Percentiles rank a stretch among this genome's conserved stretches.
These are phyloP conservation scores for Vitis hybrid DNA, from an alignment of 177 flowering plant genomes.

Conservation along the genomic window DNA sequence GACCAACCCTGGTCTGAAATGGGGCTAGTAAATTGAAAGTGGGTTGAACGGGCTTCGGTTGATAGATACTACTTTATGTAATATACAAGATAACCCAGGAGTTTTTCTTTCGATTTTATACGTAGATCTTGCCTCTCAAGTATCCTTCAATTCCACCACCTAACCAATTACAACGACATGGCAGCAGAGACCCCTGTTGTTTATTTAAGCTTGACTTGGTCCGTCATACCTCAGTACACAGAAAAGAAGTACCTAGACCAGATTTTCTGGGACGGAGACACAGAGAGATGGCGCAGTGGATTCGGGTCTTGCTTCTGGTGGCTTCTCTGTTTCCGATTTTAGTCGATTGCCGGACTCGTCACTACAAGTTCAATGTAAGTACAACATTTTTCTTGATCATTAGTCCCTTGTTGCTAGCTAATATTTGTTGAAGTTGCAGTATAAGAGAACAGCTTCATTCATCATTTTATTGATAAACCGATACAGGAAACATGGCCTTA, in stretches of 20 bases:
- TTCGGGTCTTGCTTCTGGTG: slow-evolving; percentile 10
- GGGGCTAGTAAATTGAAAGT: background rate
- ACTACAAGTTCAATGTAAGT: slow-evolving; percentile 42
- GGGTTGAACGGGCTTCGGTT: slow-evolving; percentile 12
- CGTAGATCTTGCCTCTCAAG: slow-evolving; percentile 6
- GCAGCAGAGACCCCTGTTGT: slow-evolving; percentile 3
- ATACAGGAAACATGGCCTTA: no score
- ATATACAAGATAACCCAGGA: slow-evolving; percentile 11
- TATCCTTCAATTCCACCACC: slow-evolving; percentile 13
- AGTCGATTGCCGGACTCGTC: slow-evolving; percentile 33
- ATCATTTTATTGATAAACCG: no score
- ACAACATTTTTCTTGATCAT: background rate
- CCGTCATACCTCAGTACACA: background rate
- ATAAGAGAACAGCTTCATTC: no score
- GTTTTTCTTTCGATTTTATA: background rate
- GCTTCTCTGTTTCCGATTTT: slow-evolving; percentile 23
- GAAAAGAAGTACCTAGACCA: background rate
- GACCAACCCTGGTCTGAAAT: slow-evolving; percentile 17
- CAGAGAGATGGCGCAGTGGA: slow-evolving; percentile 15
- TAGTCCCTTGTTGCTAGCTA: background rate
- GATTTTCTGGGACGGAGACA: background rate
- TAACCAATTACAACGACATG: slow-evolving; percentile 25
- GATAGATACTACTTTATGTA: slow-evolving; percentile 22
- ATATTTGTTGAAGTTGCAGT: no score
- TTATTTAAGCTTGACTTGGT: background rate